phyloP scores from a whole-genome alignment of 495 filamentous ascomycete species.

The Penicillium roqueforti region DNA sequence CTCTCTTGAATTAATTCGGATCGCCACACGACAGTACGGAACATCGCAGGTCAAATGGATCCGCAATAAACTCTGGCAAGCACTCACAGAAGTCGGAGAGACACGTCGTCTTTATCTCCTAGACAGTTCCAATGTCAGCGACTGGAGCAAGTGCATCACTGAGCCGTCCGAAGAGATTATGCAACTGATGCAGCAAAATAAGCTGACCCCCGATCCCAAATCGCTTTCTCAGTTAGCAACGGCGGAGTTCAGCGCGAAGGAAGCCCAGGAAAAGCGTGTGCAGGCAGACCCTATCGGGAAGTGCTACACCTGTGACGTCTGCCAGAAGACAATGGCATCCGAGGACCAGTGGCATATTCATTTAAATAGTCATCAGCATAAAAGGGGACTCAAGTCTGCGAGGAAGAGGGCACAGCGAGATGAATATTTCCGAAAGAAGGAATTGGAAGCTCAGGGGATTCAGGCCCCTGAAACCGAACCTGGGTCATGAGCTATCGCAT shows the following conservation, averaged over 20 bases:
- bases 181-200: slow-evolving; percentile 51
- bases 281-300: slow-evolving; percentile 37
- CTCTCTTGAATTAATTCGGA: slow-evolving; percentile 60
- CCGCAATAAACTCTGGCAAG: slow-evolving; percentile 67
- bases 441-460: slow-evolving; percentile 11
- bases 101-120: slow-evolving; percentile 63
- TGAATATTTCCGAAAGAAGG: slow-evolving; percentile 25
- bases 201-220: slow-evolving; percentile 55
- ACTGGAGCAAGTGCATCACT: slow-evolving; percentile 58
- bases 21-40: slow-evolving; percentile 82
- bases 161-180: slow-evolving; percentile 60
- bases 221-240: slow-evolving; percentile 57
- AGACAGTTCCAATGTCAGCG: slow-evolving; percentile 60
- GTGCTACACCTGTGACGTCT: slow-evolving; percentile 62
- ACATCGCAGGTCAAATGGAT: slow-evolving; percentile 83
- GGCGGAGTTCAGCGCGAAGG: slow-evolving; percentile 51
- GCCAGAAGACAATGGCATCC: slow-evolving; percentile 61
- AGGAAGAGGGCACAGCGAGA: slow-evolving; percentile 31
- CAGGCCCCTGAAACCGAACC: neutral
- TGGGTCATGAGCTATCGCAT: neutral
- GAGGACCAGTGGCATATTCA: slow-evolving; percentile 76
- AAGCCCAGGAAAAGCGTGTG: slow-evolving; percentile 36
- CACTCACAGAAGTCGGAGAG: slow-evolving; percentile 50
- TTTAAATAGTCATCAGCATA: slow-evolving; percentile 62
- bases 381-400: slow-evolving; percentile 34